These are phyloP conservation scores for Cyathus striatus DNA, from an alignment of 768 basidiomycete species.

Conservation along the genomic window DNA sequence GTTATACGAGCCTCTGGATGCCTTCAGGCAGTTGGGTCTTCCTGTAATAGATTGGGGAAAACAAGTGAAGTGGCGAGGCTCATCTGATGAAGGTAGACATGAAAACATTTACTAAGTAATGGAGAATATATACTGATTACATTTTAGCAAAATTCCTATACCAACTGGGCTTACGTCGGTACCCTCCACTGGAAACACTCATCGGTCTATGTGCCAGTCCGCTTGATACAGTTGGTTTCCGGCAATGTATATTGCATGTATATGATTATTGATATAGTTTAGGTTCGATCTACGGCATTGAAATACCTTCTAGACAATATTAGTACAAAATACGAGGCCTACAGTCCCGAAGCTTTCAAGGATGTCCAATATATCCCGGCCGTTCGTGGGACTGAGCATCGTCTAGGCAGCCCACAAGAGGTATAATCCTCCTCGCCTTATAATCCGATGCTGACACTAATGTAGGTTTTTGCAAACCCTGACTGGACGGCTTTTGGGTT, in stretches of 20 bases:
- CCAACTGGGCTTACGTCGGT: slow-evolving; percentile 60
- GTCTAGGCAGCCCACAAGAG: slow-evolving; percentile 60
- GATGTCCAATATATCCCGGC: slow-evolving; percentile 80
- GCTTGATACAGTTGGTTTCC: no score
- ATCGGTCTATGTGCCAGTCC: slow-evolving; percentile 66
- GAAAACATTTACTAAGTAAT: slow-evolving; percentile 4
- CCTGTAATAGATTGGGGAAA: slow-evolving; percentile 88
- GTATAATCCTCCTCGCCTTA: slow-evolving; percentile 27
- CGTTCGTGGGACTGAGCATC: slow-evolving; percentile 39
- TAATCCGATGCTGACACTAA: neutral
- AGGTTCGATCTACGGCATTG: slow-evolving; percentile 62
- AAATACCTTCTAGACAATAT: slow-evolving; percentile 82
- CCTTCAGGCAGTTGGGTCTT: slow-evolving; percentile 66
- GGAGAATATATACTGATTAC: slow-evolving; percentile 1
- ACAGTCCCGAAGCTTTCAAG: slow-evolving; percentile 49
- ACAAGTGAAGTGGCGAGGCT: slow-evolving; percentile 70
- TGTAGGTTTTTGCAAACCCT: slow-evolving; percentile 63
- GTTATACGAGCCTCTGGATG: slow-evolving; percentile 80
- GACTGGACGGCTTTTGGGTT: slow-evolving; percentile 80
- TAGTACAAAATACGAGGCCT: slow-evolving; percentile 50
- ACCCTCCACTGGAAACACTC: slow-evolving; percentile 62
- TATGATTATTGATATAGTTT: slow-evolving; percentile 19
- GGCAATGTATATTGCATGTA: no score
- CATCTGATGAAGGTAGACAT: slow-evolving; percentile 77
- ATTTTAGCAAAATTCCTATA: slow-evolving; percentile 73